These are phyloP conservation scores for Chaetomium globosum DNA, from an alignment of 2,329 filamentous ascomycete genomes.

Conservation along the genomic window DNA sequence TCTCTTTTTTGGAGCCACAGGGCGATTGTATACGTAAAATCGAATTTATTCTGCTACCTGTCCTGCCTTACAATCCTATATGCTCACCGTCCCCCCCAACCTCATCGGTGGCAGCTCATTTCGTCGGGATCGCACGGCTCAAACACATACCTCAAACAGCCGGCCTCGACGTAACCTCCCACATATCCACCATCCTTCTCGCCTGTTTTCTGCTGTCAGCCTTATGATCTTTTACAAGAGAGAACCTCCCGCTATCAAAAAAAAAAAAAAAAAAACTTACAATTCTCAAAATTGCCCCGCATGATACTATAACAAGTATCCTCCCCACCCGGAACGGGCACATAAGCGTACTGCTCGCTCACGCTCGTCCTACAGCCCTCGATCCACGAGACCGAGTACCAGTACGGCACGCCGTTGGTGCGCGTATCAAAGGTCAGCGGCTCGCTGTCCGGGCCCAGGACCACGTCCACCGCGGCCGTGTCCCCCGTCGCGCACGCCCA, in stretches of 20 bases:
- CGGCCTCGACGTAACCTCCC: neutral
- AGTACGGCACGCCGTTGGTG: neutral
- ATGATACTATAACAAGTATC: neutral
- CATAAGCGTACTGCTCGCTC: neutral
- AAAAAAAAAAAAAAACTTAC: too few species aligned
- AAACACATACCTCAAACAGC: neutral
- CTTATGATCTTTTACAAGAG: too few species aligned
- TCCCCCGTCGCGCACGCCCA: too few species aligned
- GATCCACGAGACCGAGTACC: conserved; percentile 1
- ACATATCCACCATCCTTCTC: neutral
- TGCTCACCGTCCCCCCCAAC: neutral
- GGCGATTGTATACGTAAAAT: too few species aligned
- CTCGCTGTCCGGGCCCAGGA: neutral
- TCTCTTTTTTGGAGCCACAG: too few species aligned
- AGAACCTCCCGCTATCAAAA: too few species aligned
- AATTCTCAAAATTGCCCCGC: neutral
- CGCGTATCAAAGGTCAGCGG: neutral
- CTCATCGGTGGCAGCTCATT: neutral
- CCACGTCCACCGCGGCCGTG: neutral
- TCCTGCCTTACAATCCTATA: neutral
- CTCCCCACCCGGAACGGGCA: neutral
- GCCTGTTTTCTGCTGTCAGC: too few species aligned
- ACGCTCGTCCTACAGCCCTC: neutral
- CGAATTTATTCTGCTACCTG: neutral
- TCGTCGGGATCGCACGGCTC: neutral